These are phyloP conservation scores for Penicillium verhagenii DNA, from an alignment of 495 filamentous ascomycete species.

Conservation along the genomic window DNA sequence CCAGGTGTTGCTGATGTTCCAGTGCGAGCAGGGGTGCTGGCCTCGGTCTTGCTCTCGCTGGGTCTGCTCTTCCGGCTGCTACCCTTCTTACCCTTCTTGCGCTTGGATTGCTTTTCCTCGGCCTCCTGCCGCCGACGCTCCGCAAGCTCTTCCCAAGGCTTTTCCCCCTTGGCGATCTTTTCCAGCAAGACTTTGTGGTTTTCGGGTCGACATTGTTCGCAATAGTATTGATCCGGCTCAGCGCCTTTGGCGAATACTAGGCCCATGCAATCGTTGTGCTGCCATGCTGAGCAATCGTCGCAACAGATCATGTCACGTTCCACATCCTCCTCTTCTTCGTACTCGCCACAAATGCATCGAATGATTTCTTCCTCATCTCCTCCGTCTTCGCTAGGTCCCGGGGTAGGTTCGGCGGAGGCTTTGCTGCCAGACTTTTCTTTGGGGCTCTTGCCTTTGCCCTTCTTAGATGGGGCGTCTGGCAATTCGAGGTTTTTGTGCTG, in stretches of 20 bases:
- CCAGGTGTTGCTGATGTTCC: slow-evolving; percentile 32
- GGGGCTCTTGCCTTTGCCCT: slow-evolving; percentile 59
- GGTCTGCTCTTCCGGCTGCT: slow-evolving; percentile 35
- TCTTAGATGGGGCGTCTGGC: slow-evolving; percentile 60
- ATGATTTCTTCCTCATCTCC: slow-evolving; percentile 73
- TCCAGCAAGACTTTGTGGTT: slow-evolving; percentile 73
- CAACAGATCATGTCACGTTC: slow-evolving; percentile 87
- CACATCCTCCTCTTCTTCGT: slow-evolving; percentile 77
- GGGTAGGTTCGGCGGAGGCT: slow-evolving; percentile 48
- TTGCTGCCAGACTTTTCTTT: slow-evolving; percentile 49
- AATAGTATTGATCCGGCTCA: slow-evolving; percentile 78
- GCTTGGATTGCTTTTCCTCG: slow-evolving; percentile 48
- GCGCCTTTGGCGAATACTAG: slow-evolving; percentile 72
- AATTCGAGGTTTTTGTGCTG: slow-evolving; percentile 84
- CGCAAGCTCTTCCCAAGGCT: slow-evolving; percentile 74
- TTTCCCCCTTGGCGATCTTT: slow-evolving; percentile 74
- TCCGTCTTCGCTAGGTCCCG: slow-evolving; percentile 60
- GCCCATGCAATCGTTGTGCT: slow-evolving; percentile 95
- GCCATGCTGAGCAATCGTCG: slow-evolving; percentile 88
- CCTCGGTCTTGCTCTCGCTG: slow-evolving; percentile 42
- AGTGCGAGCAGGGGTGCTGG: slow-evolving; percentile 31
- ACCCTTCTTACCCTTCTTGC: slow-evolving; percentile 50
- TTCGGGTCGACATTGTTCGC: slow-evolving; percentile 83
- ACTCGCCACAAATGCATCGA: slow-evolving; percentile 88
- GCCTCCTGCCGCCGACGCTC: slow-evolving; percentile 51